Conservation (phyloP, 1,284 basidiomycete species). For the Ceratobasidium sp. region DNA sequence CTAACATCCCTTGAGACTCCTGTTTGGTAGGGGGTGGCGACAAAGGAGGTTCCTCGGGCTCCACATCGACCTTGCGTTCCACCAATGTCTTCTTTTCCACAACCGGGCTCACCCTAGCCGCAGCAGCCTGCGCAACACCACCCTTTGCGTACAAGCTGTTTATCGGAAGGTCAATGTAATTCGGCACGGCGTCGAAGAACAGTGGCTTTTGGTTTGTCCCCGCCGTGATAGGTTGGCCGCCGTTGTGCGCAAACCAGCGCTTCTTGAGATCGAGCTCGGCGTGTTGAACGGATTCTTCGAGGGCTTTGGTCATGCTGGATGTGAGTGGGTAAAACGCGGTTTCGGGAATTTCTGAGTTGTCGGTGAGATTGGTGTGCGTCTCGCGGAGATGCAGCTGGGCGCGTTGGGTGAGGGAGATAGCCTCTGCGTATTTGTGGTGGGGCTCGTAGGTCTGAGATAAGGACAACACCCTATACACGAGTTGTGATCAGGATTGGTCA, state of each 20-base stretch:
- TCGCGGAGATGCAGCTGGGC: slow-evolving; percentile 79
- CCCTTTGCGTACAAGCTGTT: slow-evolving; percentile 78
- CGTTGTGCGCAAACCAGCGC: slow-evolving; percentile 84
- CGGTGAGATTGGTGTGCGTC: slow-evolving; percentile 63
- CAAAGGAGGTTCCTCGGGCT: slow-evolving; percentile 42
- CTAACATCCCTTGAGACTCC: slow-evolving; percentile 36
- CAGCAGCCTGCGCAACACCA: slow-evolving; percentile 58
- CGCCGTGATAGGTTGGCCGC: slow-evolving; percentile 65
- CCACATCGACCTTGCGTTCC: slow-evolving; percentile 61
- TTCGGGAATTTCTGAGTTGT: slow-evolving; percentile 51
- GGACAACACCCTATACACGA: slow-evolving; percentile 70
- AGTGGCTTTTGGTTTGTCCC: slow-evolving; percentile 80
- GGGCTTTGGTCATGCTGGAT: slow-evolving; percentile 61
- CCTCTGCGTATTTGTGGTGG: slow-evolving; percentile 77
- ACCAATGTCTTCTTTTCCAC: slow-evolving; percentile 59
- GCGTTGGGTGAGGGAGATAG: slow-evolving; percentile 76
- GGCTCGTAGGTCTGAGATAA: slow-evolving; percentile 78
- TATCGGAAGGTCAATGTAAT: slow-evolving; percentile 89
- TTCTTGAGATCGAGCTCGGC: slow-evolving; percentile 75
- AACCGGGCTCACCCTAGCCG: slow-evolving; percentile 54
- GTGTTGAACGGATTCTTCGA: slow-evolving; percentile 66
- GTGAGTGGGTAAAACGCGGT: slow-evolving; percentile 71
- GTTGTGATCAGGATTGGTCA: slow-evolving; percentile 20
- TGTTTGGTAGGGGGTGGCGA: slow-evolving; percentile 30
- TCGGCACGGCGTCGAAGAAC: slow-evolving; percentile 95